These are phyloP conservation scores for Dactylonectria estremocensis DNA, from an alignment of 2,329 filamentous ascomycete genomes.

Conservation along the genomic window DNA sequence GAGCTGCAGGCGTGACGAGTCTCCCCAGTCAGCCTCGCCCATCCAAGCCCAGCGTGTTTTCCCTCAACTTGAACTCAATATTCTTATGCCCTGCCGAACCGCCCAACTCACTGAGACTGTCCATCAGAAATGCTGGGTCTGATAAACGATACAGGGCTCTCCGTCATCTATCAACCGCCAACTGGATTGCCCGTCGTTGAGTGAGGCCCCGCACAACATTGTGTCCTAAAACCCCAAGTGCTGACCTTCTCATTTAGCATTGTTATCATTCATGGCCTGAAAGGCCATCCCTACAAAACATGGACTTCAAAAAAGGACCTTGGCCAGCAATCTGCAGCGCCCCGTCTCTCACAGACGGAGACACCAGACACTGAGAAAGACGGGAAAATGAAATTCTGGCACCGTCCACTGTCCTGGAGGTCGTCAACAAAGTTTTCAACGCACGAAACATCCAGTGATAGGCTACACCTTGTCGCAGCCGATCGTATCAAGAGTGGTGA, in stretches of 20 bases:
- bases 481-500: not conserved
- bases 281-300: slow-evolving; percentile 36
- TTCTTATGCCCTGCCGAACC: no score
- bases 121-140: not conserved
- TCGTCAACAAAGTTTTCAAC: not conserved
- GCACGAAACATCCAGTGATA: no score
- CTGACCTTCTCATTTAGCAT: slow-evolving; percentile 19
- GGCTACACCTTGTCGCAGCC: not conserved
- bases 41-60: no score
- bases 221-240: no score
- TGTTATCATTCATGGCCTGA: slow-evolving; percentile 29
- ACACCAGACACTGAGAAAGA: not conserved
- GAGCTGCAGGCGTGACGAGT: no score
- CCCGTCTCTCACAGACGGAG: not conserved
- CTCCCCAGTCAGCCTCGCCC: no score
- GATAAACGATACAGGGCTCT: not conserved
- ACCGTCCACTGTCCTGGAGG: not conserved
- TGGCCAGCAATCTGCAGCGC: not conserved
- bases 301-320: slow-evolving; percentile 2
- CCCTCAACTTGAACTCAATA: no score
- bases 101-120: no score
- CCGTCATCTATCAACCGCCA: not conserved
- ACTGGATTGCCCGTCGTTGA: not conserved
- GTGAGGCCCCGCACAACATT: not conserved
- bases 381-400: no score